Conservation (phyloP, 2,329 filamentous ascomycete species). For the Kalaharituber pfeilii region DNA sequence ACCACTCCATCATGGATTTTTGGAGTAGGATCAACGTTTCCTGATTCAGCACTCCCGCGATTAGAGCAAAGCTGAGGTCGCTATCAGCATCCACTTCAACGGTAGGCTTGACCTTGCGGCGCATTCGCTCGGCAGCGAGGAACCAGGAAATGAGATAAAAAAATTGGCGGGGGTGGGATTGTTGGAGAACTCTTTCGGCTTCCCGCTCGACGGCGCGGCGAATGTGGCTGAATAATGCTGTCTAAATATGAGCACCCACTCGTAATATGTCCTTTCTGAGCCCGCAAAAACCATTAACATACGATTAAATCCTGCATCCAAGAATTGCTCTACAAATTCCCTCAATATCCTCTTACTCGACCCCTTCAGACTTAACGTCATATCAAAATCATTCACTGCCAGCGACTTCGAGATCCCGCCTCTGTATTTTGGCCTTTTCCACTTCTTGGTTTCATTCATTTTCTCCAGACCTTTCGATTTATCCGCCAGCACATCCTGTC, state of each 20-base stretch:
- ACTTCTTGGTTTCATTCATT: constrained; percentile 82
- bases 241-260: too few relatives aligned
- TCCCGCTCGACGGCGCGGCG: constrained; percentile 87
- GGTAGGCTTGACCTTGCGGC: constrained; percentile 35
- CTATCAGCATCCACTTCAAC: constrained; percentile 24
- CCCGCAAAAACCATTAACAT: too few relatives aligned
- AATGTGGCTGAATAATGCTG: constrained; percentile 60
- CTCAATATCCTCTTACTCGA: constrained; percentile 61
- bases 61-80: constrained; percentile 62
- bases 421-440: constrained; percentile 58
- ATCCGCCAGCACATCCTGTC: constrained; percentile 66
- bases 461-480: constrained; percentile 58
- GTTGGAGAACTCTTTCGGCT: constrained; percentile 58
- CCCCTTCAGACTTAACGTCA: constrained; percentile 47
- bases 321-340: constrained; percentile 75
- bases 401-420: constrained; percentile 29
- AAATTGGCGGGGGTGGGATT: constrained; percentile 49
- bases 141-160: too few relatives aligned
- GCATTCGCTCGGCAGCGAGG: constrained; percentile 61
- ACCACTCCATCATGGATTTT: constrained; percentile 57
- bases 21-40: constrained; percentile 86
- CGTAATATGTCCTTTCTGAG: too few relatives aligned
- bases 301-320: constrained; percentile 91
- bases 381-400: constrained; percentile 47
- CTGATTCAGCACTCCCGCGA: constrained; percentile 81